These are phyloP conservation scores for Neoscytalidium dimidiatum DNA, from an alignment of 2,329 filamentous ascomycete genomes.

Conservation along the genomic window DNA sequence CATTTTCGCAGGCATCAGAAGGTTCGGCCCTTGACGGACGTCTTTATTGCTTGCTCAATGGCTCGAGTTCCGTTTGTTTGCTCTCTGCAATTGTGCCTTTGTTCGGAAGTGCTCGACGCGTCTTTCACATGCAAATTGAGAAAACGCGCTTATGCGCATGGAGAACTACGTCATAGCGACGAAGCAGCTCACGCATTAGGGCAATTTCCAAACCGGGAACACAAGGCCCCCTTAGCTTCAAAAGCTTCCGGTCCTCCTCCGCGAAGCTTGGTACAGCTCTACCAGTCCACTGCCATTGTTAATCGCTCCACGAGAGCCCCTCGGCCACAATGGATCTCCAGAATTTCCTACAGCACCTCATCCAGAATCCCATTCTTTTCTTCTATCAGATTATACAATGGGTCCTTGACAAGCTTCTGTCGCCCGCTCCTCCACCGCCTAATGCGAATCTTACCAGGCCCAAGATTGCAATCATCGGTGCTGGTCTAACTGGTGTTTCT, in stretches of 20 bases:
- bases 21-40: background rate
- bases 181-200: background rate
- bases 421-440: conserved; percentile 67
- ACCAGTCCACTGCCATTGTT: background rate
- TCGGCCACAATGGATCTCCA: conserved; percentile 17
- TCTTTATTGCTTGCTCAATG: background rate
- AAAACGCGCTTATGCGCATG: background rate
- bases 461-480: conserved; percentile 52
- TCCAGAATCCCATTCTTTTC: conserved; percentile 55
- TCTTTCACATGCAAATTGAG: conserved; percentile 9
- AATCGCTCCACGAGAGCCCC: background rate
- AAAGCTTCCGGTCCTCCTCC: background rate
- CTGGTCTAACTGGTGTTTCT: conserved; percentile 70
- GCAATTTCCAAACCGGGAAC: conserved; percentile 1
- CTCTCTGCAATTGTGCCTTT: background rate
- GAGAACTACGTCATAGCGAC: conserved; percentile 4
- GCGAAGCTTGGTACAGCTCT: background rate
- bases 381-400: conserved; percentile 68
- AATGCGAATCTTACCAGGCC: conserved; percentile 60
- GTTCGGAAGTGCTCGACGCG: background rate
- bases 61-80: background rate
- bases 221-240: no score
- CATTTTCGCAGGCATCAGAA: background rate
- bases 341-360: conserved; percentile 27
- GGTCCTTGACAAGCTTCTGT: conserved; percentile 64